phyloP scores from a whole-genome alignment of 495 filamentous ascomycete species.

The Trichoderma reesei region DNA sequence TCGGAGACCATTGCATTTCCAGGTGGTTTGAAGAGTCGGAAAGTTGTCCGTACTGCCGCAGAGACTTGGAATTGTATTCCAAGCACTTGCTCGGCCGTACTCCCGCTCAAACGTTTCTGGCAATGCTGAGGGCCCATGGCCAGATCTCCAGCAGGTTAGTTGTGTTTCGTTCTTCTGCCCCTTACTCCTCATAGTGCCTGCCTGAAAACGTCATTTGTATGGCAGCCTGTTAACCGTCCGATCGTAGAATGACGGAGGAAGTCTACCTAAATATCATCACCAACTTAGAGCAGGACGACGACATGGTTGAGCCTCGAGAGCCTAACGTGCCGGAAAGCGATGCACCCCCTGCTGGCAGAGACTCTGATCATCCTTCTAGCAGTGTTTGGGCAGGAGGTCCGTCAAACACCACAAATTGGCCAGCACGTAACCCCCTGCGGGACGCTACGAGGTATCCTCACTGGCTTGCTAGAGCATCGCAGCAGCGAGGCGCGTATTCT shows the following conservation, averaged over 20 bases:
- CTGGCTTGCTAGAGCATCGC: not conserved
- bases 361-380: no score
- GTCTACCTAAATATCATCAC: no score
- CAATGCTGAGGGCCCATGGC: not conserved
- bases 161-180: no score
- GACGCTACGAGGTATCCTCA: not conserved
- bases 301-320: no score
- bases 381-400: not conserved
- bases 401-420: not conserved
- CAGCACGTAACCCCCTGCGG: not conserved
- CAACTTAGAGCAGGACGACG: no score
- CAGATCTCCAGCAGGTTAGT: not conserved
- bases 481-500: not conserved
- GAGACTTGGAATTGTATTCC: not conserved
- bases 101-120: not conserved
- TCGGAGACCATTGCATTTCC: slow-evolving; percentile 50
- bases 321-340: no score
- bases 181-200: no score
- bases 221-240: no score
- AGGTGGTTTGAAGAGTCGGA: slow-evolving; percentile 51
- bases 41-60: slow-evolving; percentile 47
- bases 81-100: not conserved
- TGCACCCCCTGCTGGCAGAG: no score
- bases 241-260: no score
- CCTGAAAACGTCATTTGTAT: no score